These are phyloP conservation scores for Grosmannia serpens DNA, from an alignment of 2,329 filamentous ascomycete species.

Conservation along the genomic window DNA sequence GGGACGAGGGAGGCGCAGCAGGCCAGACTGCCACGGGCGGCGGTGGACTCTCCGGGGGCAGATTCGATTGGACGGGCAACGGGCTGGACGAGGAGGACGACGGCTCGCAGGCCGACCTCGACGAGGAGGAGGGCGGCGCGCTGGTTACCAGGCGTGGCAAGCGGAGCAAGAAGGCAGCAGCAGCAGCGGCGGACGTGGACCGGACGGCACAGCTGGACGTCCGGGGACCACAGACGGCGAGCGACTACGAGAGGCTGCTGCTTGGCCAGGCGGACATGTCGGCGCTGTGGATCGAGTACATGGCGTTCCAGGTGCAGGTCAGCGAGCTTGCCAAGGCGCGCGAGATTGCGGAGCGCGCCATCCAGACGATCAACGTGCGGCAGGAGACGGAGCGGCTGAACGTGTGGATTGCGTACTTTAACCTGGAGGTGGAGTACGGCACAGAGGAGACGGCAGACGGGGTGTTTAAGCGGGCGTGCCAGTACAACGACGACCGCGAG, in stretches of 20 bases:
- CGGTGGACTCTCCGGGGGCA: slow-evolving; percentile 50
- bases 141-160: slow-evolving; percentile 35
- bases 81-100: slow-evolving; percentile 42
- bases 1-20: slow-evolving; percentile 13
- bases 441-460: slow-evolving; percentile 72
- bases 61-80: slow-evolving; percentile 80
- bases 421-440: slow-evolving; percentile 85
- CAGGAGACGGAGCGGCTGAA: slow-evolving; percentile 91
- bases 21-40: slow-evolving; percentile 32
- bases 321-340: slow-evolving; percentile 82
- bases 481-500: slow-evolving; percentile 86
- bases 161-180: slow-evolving; percentile 58
- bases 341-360: slow-evolving; percentile 79
- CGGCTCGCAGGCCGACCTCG: slow-evolving; percentile 39
- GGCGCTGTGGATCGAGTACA: slow-evolving; percentile 88
- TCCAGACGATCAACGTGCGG: slow-evolving; percentile 81
- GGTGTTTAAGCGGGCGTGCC: slow-evolving; percentile 82
- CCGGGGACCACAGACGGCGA: slow-evolving; percentile 76
- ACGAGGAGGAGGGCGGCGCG: slow-evolving; percentile 17
- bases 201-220: slow-evolving; percentile 84
- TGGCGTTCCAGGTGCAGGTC: slow-evolving; percentile 95
- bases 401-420: slow-evolving; percentile 88
- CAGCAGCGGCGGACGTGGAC: slow-evolving; percentile 67
- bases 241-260: slow-evolving; percentile 87
- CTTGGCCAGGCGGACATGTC: slow-evolving; percentile 91